Percentiles rank a stretch among this genome's conserved stretches.
Conservation (phyloP, 257 asterid species). For the Fraxinus cuspidata region DNA sequence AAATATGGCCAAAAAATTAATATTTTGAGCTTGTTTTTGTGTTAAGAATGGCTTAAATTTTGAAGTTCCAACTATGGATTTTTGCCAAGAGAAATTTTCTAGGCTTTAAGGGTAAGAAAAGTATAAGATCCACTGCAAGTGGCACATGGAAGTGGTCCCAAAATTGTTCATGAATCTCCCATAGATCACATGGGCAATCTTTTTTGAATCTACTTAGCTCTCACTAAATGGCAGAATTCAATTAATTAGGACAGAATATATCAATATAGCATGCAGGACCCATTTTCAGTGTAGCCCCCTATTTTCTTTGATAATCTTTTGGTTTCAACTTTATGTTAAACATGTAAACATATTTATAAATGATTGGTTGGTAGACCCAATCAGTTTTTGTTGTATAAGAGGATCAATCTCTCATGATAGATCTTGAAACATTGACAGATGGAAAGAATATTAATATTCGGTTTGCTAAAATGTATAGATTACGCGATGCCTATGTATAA, state of each 20-base stretch:
- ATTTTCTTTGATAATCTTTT: slow-evolving; percentile 32
- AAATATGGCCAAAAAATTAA: slow-evolving; percentile 6
- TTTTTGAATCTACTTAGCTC: slow-evolving; percentile 37
- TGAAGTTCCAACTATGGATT: slow-evolving; percentile 8
- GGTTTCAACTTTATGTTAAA: slow-evolving; percentile 25
- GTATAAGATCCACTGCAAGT: slow-evolving; percentile 34
- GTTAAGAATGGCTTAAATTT: not conserved
- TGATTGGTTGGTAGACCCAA: too few relatives aligned
- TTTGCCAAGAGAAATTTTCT: not conserved
- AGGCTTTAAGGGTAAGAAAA: slow-evolving; percentile 20
- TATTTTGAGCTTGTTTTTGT: too few relatives aligned
- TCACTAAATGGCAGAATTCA: slow-evolving; percentile 35
- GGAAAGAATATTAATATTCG: too few relatives aligned
- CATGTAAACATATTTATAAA: too few relatives aligned
- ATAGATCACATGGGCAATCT: slow-evolving; percentile 43
- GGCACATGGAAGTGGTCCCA: slow-evolving; percentile 71
- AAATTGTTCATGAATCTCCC: slow-evolving; percentile 28
- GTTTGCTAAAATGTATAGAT: too few relatives aligned
- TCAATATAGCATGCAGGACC: slow-evolving; percentile 31
- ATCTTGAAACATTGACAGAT: too few relatives aligned
- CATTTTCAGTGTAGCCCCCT: slow-evolving; percentile 23
- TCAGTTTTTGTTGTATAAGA: too few relatives aligned
- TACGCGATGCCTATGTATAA: too few relatives aligned
- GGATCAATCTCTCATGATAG: too few relatives aligned
- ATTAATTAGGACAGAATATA: slow-evolving; percentile 27